These are phyloP conservation scores for Exidia glandulosa DNA, from an alignment of 768 basidiomycete species.

Conservation along the genomic window DNA sequence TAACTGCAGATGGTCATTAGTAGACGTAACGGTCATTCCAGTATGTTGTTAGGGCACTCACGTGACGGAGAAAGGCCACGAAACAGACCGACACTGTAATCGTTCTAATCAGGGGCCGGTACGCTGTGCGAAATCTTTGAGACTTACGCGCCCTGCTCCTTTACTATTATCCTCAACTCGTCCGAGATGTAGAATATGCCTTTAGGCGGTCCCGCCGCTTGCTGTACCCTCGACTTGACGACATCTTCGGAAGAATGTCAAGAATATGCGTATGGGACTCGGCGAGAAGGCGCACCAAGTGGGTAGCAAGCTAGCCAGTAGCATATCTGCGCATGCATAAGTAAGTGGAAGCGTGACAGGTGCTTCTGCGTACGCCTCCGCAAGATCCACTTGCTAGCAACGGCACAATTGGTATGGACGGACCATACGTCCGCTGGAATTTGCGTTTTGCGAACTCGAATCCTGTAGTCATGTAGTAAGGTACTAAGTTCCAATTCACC, in stretches of 20 bases:
- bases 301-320: conserved; percentile 96
- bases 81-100: conserved; percentile 49
- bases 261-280: background rate
- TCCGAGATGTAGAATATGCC: conserved; percentile 66
- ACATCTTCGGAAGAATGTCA: conserved; percentile 45
- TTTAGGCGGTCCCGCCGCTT: conserved; percentile 60
- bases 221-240: conserved; percentile 82
- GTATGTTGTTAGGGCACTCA: conserved; percentile 31
- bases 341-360: background rate
- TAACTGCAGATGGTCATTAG: conserved; percentile 27
- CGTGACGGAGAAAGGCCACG: conserved; percentile 67
- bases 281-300: conserved; percentile 35
- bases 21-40: background rate
- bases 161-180: conserved; percentile 56
- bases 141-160: conserved; percentile 64
- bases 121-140: background rate
- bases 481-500: background rate
- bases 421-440: conserved; percentile 53
- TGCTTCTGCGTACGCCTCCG: conserved; percentile 50
- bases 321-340: conserved; percentile 38
- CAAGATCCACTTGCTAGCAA: conserved; percentile 72
- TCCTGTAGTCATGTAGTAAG: conserved; percentile 31
- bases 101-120: background rate
- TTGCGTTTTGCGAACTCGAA: conserved; percentile 85
- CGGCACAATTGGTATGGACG: conserved; percentile 73